Base-by-base conservation (phyloP, 2,329 filamentous ascomycete species). In the Bipolaris oryzae region DNA sequence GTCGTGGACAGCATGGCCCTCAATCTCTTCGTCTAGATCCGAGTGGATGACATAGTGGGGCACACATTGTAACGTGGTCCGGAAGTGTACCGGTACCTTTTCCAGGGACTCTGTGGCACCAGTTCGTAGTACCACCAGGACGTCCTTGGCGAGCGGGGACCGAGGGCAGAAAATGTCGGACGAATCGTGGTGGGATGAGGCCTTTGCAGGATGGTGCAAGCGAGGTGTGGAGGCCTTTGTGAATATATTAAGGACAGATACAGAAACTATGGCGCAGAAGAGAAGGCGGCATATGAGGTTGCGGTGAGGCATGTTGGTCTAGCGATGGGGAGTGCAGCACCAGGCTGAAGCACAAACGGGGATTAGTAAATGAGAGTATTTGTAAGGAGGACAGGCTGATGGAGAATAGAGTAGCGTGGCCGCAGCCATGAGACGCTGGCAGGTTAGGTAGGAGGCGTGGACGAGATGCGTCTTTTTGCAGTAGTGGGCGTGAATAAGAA, bases 61-160 rank as follows among this genome's bases (percentile, higher is more conserved):
- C 55, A 84, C 78, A 70, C 85, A 87, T 67, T 78, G 77, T 38
- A 87, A 74, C 0, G 83, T 85, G 0, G 84, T 86, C 54, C 78
- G 72, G 63, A 86, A 80, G 70, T 87, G 84, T 13, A 82, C 76
- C 2, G 85, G 84, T 10, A 87, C 76, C 67, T 86, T 86, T 47
- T 83, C 79, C 43, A 78, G 77, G 16, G 83, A 80, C 70, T 87
- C 85, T 15, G 84, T 86, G 15, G 84, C 84, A 39, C 85, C 85
- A 1, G 85, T 87, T 59, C 84, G 83, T 60, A 87, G 76, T n/a
- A 86, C 76, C 5, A 87, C 80, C 23, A 86, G 78, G 11, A 86
- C 72, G 66, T 87, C 82, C 16, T 85, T 79, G 50, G 71, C 70
- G 15, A 75, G 63, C 25, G 70, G 62, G 38, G 74, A 72, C 43